Conservation (phyloP, 352 stramenopile species). For the Peronospora destructor region DNA sequence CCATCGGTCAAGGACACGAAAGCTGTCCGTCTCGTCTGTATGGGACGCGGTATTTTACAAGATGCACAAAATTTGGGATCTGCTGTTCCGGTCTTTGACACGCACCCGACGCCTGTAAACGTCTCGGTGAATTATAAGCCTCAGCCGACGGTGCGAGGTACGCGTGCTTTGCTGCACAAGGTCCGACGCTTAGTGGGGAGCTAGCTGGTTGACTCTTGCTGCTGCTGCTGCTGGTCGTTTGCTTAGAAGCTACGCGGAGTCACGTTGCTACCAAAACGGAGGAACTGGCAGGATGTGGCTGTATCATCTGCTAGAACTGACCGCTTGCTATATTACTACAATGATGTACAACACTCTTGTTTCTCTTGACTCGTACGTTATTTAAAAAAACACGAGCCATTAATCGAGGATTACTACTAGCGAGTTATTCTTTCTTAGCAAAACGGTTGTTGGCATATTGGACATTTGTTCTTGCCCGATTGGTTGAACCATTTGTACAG, state of each 20-base stretch:
- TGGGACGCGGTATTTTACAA: constrained; percentile 90
- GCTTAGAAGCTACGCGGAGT: constrained; percentile 17
- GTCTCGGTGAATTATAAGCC: constrained; percentile 73
- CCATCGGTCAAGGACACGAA: constrained; percentile 42
- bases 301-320: constrained; percentile 38
- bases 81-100: constrained; percentile 88
- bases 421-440: constrained; percentile 27
- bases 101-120: constrained; percentile 93
- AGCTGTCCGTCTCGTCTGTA: constrained; percentile 89
- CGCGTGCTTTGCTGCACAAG: constrained; percentile 5
- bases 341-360: constrained; percentile 15
- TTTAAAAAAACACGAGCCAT: constrained; percentile 13
- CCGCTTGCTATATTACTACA: not conserved
- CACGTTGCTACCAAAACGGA: constrained; percentile 31
- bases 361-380: no score
- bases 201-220: constrained; percentile 9
- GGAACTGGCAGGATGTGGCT: constrained; percentile 53
- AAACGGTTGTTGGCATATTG: constrained; percentile 89
- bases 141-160: constrained; percentile 28
- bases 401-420: constrained; percentile 6
- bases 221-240: constrained; percentile 5
- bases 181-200: constrained; percentile 3
- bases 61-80: constrained; percentile 81
- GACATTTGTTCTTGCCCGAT: constrained; percentile 90
- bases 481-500: constrained; percentile 93